These are phyloP conservation scores for Phytopythium delawarense DNA, from an alignment of 352 stramenopile species.

Conservation along the genomic window DNA sequence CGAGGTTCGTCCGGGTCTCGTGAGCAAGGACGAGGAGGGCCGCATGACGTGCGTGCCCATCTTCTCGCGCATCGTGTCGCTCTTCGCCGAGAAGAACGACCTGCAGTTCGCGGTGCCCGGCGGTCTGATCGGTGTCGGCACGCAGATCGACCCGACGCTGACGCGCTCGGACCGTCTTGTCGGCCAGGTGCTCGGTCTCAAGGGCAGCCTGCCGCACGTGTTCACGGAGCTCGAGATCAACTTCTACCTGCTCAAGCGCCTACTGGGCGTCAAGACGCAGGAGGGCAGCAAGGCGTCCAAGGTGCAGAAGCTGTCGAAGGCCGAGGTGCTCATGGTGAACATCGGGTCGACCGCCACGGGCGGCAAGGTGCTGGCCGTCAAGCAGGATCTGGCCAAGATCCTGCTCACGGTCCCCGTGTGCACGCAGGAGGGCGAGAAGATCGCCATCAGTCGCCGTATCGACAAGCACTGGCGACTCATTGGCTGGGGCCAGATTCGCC, in stretches of 20 bases:
- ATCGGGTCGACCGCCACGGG: slow-evolving; percentile 99
- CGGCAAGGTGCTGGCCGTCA: slow-evolving; percentile 93
- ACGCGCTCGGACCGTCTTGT: slow-evolving; percentile 99
- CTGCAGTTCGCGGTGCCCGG: slow-evolving; percentile 98
- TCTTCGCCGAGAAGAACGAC: slow-evolving; percentile 99
- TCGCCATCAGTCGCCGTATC: slow-evolving; percentile 98
- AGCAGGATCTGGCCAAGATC: slow-evolving; percentile 99
- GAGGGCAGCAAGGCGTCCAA: slow-evolving; percentile 99
- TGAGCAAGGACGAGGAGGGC: slow-evolving; percentile 97
- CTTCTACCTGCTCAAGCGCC: slow-evolving; percentile 98
- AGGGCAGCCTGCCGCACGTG: slow-evolving; percentile 97
- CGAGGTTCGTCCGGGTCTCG: slow-evolving; percentile 98
- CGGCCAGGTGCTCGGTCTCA: slow-evolving; percentile 97
- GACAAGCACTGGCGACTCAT: slow-evolving; percentile 99
- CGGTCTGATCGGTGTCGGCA: slow-evolving; percentile 99
- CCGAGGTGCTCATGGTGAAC: slow-evolving; percentile 99
- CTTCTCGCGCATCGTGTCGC: slow-evolving; percentile 93
- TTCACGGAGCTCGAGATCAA: slow-evolving; percentile 99
- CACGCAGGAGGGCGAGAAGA: slow-evolving; percentile 99
- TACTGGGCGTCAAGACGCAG: slow-evolving; percentile 99
- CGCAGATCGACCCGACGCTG: slow-evolving; percentile 98
- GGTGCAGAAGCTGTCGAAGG: slow-evolving; percentile 98
- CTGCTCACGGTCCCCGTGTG: slow-evolving; percentile 98
- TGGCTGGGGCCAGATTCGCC: slow-evolving; percentile 99
- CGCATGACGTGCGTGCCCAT: slow-evolving; percentile 94